These are phyloP conservation scores for Metschnikowia matae DNA, from an alignment of 805 yeast genomes.

Conservation along the genomic window DNA sequence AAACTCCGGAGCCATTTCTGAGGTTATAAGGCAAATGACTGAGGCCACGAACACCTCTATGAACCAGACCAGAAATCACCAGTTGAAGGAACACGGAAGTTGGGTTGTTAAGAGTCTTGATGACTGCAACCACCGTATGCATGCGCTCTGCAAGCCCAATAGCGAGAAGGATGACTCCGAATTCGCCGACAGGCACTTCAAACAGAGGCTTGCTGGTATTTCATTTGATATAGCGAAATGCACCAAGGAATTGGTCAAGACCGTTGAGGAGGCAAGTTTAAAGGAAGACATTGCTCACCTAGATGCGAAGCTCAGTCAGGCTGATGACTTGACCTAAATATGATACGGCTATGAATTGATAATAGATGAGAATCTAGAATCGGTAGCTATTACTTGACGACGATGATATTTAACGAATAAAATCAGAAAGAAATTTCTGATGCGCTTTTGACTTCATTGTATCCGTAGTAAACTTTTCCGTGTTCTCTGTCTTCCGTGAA, in stretches of 20 bases:
- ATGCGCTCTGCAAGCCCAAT: slow-evolving; percentile 53
- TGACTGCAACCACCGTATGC: slow-evolving; percentile 85
- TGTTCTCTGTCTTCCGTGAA: background rate
- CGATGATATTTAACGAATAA: slow-evolving; percentile 1
- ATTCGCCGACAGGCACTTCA: slow-evolving; percentile 82
- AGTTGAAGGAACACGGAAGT: slow-evolving; percentile 82
- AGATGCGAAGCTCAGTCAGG: slow-evolving; percentile 55
- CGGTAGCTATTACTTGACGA: background rate
- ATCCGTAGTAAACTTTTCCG: slow-evolving; percentile 26
- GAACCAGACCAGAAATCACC: slow-evolving; percentile 82
- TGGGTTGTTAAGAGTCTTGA: slow-evolving; percentile 86
- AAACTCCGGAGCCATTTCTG: slow-evolving; percentile 72
- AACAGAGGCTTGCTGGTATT: slow-evolving; percentile 91
- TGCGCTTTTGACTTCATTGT: slow-evolving; percentile 34
- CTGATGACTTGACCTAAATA: slow-evolving; percentile 24
- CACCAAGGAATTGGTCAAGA: slow-evolving; percentile 91
- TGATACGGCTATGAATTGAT: background rate
- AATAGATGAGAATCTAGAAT: background rate
- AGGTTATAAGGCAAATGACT: slow-evolving; percentile 80
- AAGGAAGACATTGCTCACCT: slow-evolving; percentile 80
- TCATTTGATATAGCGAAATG: slow-evolving; percentile 96
- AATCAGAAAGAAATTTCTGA: slow-evolving; percentile 31
- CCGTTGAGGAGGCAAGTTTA: slow-evolving; percentile 90
- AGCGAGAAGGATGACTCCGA: slow-evolving; percentile 46
- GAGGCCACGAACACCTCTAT: slow-evolving; percentile 83